Base-by-base conservation (phyloP, 352 stramenopile genomes). In the Elongisporangium senticosum region DNA sequence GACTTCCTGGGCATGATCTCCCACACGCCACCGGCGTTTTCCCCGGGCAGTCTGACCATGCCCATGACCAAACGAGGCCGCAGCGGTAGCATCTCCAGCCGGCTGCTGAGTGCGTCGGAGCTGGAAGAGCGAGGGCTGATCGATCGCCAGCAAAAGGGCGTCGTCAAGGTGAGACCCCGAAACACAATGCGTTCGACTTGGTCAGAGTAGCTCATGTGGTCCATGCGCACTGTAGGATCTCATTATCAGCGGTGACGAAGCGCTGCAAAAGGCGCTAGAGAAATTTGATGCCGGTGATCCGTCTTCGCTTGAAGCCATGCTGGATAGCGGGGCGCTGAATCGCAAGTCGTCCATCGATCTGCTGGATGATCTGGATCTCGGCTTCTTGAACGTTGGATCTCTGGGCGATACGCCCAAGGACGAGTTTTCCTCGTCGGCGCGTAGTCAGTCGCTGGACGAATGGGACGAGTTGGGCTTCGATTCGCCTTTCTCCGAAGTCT, bases 21-120 rank as follows among this genome's bases (percentile, higher is more conserved):
- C 17, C 89, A 97, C 72, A 96, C 89, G 7, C 89, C 89, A 24
- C 88, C 89, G n/a, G 86, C 86, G 24, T 96, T 97, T 70, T 96
- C 89, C 24, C 87, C 89, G 2, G 87, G 86, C 28, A 96, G 86
- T 68, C 78, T 94, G 51, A 95, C 82, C 26, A 89, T 93, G 79
- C 83, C 86, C 49, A 88, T 90, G 77, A 90, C 82, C n/a, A 95
- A 95, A 70, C 69, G 86, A 50, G 82, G 82, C 5, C 79, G 86
- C 26, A 93, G 82, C 58, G 86, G 86, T 47, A 93, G 83, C 54
- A 92, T 95, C 55, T 93, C 83, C 22, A 90, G 86, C 57, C 81
- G 86, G 33, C 66, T 95, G 51, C 66, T 93, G n/a, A 96, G 87
- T 53, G 89, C 89, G 3, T 93, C 89, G 4, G 89, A 97, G 49